phyloP scores from a whole-genome alignment of 2,329 filamentous ascomycete genomes.

The Xylariaceae sp. region DNA sequence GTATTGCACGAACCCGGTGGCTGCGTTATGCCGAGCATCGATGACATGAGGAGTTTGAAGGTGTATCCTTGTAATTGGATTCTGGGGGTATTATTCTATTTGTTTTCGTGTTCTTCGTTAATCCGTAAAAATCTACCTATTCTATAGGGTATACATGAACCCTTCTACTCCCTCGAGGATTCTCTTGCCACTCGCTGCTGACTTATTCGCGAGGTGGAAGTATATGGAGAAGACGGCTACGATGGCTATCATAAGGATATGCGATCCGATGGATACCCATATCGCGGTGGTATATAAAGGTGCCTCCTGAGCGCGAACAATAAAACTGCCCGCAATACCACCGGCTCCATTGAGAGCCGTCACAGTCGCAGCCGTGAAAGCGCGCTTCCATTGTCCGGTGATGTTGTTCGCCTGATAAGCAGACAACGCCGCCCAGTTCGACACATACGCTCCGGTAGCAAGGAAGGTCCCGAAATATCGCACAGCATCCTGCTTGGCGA shows the following conservation, averaged over 20 bases:
- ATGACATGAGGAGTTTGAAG: no score
- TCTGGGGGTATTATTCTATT: background rate
- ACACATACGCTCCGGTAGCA: conserved; percentile 62
- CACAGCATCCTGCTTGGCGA: conserved; percentile 52
- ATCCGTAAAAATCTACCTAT: background rate
- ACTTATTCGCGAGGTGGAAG: conserved; percentile 48
- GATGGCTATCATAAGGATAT: conserved; percentile 52
- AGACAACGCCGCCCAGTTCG: conserved; percentile 63
- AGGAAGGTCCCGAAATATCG: conserved; percentile 61
- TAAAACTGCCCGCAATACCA: conserved; percentile 61
- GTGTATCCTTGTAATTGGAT: no score
- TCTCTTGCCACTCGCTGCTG: conserved; percentile 41
- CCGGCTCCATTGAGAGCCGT: conserved; percentile 58
- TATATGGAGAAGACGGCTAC: conserved; percentile 47
- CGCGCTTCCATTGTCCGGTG: conserved; percentile 59
- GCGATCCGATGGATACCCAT: conserved; percentile 62
- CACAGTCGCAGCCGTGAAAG: conserved; percentile 54
- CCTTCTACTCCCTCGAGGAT: conserved; percentile 44
- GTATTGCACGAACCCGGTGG: no score
- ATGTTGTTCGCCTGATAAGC: conserved; percentile 60
- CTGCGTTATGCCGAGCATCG: no score
- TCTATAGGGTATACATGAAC: conserved; percentile 31
- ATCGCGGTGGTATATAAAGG: conserved; percentile 60
- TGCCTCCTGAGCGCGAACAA: conserved; percentile 56
- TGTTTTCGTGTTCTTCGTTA: background rate